These are phyloP conservation scores for Curvularia lunata DNA, from an alignment of 2,329 filamentous ascomycete genomes.

Conservation along the genomic window DNA sequence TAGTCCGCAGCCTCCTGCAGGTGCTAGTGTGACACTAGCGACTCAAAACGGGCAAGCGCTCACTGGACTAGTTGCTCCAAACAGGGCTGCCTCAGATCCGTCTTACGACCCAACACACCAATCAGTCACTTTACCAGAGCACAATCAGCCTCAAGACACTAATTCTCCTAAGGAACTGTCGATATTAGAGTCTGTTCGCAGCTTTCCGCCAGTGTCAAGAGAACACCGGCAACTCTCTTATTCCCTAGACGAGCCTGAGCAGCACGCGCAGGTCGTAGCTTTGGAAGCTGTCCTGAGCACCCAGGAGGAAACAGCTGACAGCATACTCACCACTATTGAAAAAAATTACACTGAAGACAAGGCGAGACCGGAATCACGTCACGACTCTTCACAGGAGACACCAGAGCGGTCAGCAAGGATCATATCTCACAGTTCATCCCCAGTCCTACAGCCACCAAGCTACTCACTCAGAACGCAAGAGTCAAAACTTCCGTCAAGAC, in stretches of 20 bases:
- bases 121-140: conserved; percentile 3
- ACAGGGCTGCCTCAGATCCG: conserved; percentile 4
- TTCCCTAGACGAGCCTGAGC: conserved; percentile 18
- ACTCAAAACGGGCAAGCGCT: conserved; percentile 2
- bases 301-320: conserved; percentile 25
- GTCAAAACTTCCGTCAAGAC: conserved; percentile 30
- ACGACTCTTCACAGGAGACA: conserved; percentile 44
- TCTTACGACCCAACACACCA: conserved; percentile 3
- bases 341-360: conserved; percentile 2
- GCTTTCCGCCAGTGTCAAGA: neutral
- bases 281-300: conserved; percentile 22
- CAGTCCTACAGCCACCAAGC: conserved; percentile 30
- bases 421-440: conserved; percentile 24
- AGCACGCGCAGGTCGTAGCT: conserved; percentile 36
- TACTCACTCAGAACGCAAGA: conserved; percentile 29
- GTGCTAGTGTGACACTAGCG: neutral
- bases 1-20: neutral
- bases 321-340: conserved; percentile 28
- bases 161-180: neutral
- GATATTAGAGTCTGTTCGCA: neutral
- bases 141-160: conserved; percentile 2
- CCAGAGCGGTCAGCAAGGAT: conserved; percentile 20
- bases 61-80: conserved; percentile 5
- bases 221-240: neutral
- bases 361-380: conserved; percentile 28